Base-by-base conservation (phyloP, 768 basidiomycete species). In the Hypsizygus marmoreus region DNA sequence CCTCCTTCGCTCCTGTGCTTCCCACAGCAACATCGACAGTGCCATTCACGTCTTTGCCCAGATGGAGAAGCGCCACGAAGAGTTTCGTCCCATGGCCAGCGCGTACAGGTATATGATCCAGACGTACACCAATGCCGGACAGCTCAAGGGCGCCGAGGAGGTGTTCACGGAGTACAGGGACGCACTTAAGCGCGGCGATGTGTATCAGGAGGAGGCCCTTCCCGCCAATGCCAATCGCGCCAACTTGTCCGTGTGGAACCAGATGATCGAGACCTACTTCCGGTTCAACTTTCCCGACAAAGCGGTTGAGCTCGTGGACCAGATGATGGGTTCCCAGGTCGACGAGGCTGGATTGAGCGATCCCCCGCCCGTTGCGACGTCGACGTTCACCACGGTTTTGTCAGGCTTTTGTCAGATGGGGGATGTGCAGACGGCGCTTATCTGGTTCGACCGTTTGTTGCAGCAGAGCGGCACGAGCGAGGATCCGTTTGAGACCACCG, bases 231-330 rank as follows among this genome's bases (percentile, higher is more conserved):
- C 40, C 3, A 35, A 40, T 17, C 59, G 63, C 23, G 64, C 67
- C 16, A 73, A 76, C 40, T 66, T 85, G 34, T 60, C 70, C 29
- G 68, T 84, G 2, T 92, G 81, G 81, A 88, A 89, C 53, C 71
- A 77, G 55, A 90, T 91, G 84, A 81, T 94, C 26, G 74, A 81
- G 37, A 76, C 82, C 0, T 85, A 88, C 63, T 85, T 94, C 71
- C 74, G 70, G 29, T 76, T 71, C 29, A 82, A 82, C 1, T 66
- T 81, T 40, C 75, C 86, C 0, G 80, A 79, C 16, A 77, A 76
- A 34, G 91, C 83, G 7, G 57, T 92, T 8, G 79, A 63, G 17
- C 63, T 93, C 2, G 67, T 94, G 31, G 82, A 87, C 44, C 65
- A 75, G 50, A 91, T 93, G 87, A 68, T 92, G 63, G 72, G 78